Evolutionary conservation across 164 flowering plant species (phyloP), one percentile per base, ranked within the genome.

Genomic region (Stephania cephalantha): DNA sequence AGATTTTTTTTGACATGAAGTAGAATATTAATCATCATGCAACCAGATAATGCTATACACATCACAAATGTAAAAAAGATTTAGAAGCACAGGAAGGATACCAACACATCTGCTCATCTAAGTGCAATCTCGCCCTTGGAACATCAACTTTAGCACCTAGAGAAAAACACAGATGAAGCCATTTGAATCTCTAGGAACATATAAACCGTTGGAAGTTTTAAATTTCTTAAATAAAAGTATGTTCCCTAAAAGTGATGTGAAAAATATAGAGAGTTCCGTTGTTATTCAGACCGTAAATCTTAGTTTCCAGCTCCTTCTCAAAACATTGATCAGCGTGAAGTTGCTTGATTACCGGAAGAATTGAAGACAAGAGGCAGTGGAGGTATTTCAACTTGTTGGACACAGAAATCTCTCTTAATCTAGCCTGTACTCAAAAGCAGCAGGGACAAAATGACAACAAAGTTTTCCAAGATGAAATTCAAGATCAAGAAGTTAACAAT

Each of bases 71-170:
- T 25, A 71, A 69, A 69, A 3, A 53, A 66, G 30, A 42, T 31
- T 22, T 63, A 75, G 72, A 22, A 7, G 66, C 45, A 5, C 55
- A 29, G 17, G 69, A 73, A 79, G 25, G 61, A 8, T 90, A 95
- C 99, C 99, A 95, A 88, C 96, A 95, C 95, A 95, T 92, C 86
- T 89, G 97, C 85, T 93, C 98, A 79, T 95, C 98, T 25, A 89
- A 87, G 80, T 85, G 85, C 86, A 95, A 71, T 74, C 86, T 95
- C 48, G 84, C 79, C 85, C 98, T 85, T 68, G 83, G 80, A 80
- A 92, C 89, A 78, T 89, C 88, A 29, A 82, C 83, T 50, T 85
- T 91, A 65, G 79, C 73, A 82, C 95, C 99, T 95, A 87, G 64
- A 77, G 69, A 72, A 75, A 70, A 52, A 30, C 20, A 69, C 12